Base-by-base conservation (phyloP, 2,329 filamentous ascomycete species). In the Diaporthe caulivora region DNA sequence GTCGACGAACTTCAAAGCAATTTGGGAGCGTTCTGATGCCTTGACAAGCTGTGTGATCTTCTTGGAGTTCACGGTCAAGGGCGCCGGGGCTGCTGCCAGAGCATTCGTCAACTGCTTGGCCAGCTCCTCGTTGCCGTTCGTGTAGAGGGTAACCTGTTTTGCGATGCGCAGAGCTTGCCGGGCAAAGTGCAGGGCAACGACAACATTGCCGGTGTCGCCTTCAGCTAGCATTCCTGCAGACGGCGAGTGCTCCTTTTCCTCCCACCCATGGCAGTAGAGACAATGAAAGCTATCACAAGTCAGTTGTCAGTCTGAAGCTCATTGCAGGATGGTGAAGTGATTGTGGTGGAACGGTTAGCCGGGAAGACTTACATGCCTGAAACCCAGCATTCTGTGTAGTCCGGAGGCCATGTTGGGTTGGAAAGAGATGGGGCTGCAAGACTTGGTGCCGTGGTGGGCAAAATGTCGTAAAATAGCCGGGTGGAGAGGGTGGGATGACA, bases 221-320 rank as follows among this genome's bases (percentile, higher is more conserved):
- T 29, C 24, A 11, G 69, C 69, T 11, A 65, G 17, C 5, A 90
- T 78, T 1, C 87, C 88, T 0, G 83, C 83, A 0, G 85, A 85
- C 0, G 80, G 77, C 4, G 80, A 77, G 2, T 86, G 11, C 11
- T 40, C 88, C 9, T 86, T 83, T 67, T 91, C 87, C 75, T 92
- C 90, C 78, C 84, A 92, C 8, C 90, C 89, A 75, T 91, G 85
- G 78, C 89, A 92, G 77, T 87, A 90, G 0, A 91, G 83, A 75
- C 90, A 92, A 76, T 91, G 89, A 75, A 88, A 91, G 53, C 85
- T 87, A 34, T 6, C 7, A 9, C 13, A 10, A 13, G 7, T 40
- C 11, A 10, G 2, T 13, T 2, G 37, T 13, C 11, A 40, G 7
- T 40, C 7, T 13, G 13, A 40, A 13, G 37, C 37, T 40, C 37